phyloP scores from a whole-genome alignment of 352 stramenopile species.

The Pythium aristosporum region DNA sequence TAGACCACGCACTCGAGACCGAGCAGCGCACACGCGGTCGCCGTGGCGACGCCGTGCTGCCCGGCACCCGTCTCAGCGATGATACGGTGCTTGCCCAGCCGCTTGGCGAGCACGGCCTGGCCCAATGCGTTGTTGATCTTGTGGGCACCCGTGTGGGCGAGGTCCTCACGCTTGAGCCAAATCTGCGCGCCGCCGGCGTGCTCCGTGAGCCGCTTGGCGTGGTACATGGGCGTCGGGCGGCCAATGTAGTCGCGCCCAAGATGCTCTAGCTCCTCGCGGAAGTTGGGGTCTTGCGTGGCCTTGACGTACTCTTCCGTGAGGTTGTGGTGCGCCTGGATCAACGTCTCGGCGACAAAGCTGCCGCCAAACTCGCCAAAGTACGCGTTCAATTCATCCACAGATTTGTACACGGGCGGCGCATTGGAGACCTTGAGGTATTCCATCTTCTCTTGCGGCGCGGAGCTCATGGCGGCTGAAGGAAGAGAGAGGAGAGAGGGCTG shows the following conservation, averaged over 20 bases:
- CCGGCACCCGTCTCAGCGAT: slow-evolving; percentile 98
- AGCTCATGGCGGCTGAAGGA: slow-evolving; percentile 24
- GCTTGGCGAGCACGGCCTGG: slow-evolving; percentile 94
- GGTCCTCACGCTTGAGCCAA: slow-evolving; percentile 98
- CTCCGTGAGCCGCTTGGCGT: slow-evolving; percentile 94
- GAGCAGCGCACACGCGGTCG: slow-evolving; percentile 95
- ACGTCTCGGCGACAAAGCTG: slow-evolving; percentile 97
- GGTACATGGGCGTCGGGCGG: slow-evolving; percentile 95
- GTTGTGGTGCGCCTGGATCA: slow-evolving; percentile 96
- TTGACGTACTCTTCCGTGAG: slow-evolving; percentile 93
- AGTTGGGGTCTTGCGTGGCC: slow-evolving; percentile 93
- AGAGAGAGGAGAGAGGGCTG: background rate
- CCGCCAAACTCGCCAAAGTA: slow-evolving; percentile 95
- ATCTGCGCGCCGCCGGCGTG: slow-evolving; percentile 93
- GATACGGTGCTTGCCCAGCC: slow-evolving; percentile 96
- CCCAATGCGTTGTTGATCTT: slow-evolving; percentile 99
- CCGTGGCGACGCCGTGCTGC: slow-evolving; percentile 97
- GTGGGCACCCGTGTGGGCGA: slow-evolving; percentile 97
- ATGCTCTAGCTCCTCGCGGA: slow-evolving; percentile 94
- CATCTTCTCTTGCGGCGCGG: slow-evolving; percentile 19
- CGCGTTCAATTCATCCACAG: slow-evolving; percentile 56
- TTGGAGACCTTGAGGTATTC: slow-evolving; percentile 73
- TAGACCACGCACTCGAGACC: slow-evolving; percentile 97
- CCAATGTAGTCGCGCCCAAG: slow-evolving; percentile 94
- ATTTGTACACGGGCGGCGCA: slow-evolving; percentile 67